These are phyloP conservation scores for Populus deltoides DNA, from an alignment of 345 rosid genomes.

Conservation along the genomic window DNA sequence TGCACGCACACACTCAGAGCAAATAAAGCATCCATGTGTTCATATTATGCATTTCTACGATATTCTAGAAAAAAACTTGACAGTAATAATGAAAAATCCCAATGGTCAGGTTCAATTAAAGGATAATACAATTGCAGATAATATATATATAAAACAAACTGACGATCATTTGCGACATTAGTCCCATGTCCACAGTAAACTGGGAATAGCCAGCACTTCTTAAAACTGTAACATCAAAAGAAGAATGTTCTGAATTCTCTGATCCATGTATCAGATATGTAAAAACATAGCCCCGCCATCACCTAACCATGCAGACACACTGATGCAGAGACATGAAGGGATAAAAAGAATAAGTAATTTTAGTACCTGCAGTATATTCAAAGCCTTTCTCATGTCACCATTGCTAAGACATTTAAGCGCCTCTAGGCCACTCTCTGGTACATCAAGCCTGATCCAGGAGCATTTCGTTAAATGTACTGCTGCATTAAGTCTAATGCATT, in stretches of 20 bases:
- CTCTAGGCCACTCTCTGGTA: conserved; percentile 64
- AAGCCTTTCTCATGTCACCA: conserved; percentile 98
- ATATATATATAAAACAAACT: too few species aligned
- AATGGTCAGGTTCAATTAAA: too few species aligned
- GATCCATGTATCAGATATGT: not conserved
- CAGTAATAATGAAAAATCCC: too few species aligned
- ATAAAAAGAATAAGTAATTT: not conserved
- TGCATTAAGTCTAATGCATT: not conserved
- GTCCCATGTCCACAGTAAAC: too few species aligned
- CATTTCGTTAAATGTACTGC: not conserved
- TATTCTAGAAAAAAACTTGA: too few species aligned
- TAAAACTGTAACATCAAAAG: not conserved
- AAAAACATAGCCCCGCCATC: not conserved
- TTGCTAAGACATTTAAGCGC: conserved; percentile 87
- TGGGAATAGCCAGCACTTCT: too few species aligned
- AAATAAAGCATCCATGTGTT: too few species aligned
- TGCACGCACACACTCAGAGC: not conserved
- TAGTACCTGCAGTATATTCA: conserved; percentile 90
- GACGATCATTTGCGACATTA: too few species aligned
- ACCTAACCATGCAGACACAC: not conserved
- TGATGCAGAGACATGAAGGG: not conserved
- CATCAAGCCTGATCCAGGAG: conserved; percentile 63
- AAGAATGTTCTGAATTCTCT: not conserved
- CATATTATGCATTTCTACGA: too few species aligned
- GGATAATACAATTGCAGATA: too few species aligned